Base-by-base conservation (phyloP, 2,329 filamentous ascomycete species). In the Scytalidium sp. region DNA sequence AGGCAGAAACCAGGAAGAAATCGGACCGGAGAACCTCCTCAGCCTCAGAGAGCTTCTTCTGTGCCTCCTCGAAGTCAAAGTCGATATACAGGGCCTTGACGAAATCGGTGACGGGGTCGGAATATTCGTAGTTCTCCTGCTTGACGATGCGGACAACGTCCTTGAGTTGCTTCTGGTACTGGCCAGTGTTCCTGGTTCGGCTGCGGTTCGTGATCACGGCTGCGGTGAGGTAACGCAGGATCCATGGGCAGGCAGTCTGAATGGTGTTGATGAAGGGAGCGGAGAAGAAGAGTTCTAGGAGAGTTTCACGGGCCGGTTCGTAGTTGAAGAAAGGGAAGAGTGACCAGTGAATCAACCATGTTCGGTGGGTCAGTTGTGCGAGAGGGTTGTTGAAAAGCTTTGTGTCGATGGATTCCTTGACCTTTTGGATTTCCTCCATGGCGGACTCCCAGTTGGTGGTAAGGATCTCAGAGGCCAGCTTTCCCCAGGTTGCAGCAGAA, bases 251-350 rank as follows among this genome's bases (percentile, higher is more conserved):
- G 64, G 85, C 88, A 52, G 94, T 97, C 81, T 99, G 94, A 70
- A 99, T 97, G 63, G 93, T 97, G 83, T 97, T 99, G 84, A 99
- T 99, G 80, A 90, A 99, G 63, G 90, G 83, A 57, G 92, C 88
- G 57, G 88, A 95, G 83, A 99, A 97, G 81, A 97, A 94, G 69
- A 97, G 85, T 63, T 99, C 94, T 66, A 94, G 90, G 63, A 99
- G 82, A 61, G 84, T 83, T 67, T 99, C 94, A 65, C 93, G 90
- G 51, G 90, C 90, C 58, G 84, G 80, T 65, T 97, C 93, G 75
- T 90, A 87, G 84, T 99, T 97, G 83, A 97, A 99, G 75, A 97
- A 92, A 55, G 94, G 93, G 83, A 97, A 99, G 54, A 99, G 85
- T 42, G 90, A 86, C 92, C 94, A 99, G 87, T 99, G 94, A 64